phyloP scores from a whole-genome alignment of 169 alveolate genomes.

The Blepharisma undulans region DNA sequence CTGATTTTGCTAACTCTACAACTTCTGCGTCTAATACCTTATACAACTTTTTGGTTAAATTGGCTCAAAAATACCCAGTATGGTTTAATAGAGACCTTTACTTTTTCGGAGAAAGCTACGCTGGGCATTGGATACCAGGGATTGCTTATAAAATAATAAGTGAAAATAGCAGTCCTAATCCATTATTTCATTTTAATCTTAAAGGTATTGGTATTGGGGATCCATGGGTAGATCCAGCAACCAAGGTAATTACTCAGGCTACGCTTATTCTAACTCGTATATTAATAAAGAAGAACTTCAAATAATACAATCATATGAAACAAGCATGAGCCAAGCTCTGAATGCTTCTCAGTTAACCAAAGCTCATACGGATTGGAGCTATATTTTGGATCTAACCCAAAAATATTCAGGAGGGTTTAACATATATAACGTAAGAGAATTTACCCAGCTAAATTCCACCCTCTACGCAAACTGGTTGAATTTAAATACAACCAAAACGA shows the following conservation, averaged over 20 bases:
- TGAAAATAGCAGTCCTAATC: neutral
- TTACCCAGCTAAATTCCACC: neutral
- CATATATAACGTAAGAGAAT: neutral
- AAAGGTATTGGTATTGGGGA: constrained; percentile 43
- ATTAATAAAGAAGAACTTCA: neutral
- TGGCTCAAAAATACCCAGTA: constrained; percentile 24
- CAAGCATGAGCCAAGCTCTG: neutral
- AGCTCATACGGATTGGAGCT: neutral
- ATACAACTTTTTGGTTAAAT: constrained; percentile 15
- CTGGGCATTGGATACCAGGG: constrained; percentile 34
- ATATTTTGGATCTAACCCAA: neutral
- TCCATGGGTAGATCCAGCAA: constrained; percentile 8
- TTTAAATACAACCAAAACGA: neutral
- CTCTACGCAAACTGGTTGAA: neutral
- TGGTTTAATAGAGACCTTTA: constrained; percentile 31
- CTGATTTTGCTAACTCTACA: constrained; percentile 1
- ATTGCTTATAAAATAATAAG: neutral
- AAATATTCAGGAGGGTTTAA: constrained; percentile 14
- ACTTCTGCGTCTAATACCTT: constrained; percentile 23
- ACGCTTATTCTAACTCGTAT: neutral
- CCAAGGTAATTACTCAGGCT: neutral
- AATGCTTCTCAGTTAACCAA: neutral
- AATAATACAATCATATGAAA: neutral
- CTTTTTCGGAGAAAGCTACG: constrained; percentile 38
- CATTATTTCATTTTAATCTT: neutral